These are phyloP conservation scores for Umbelopsis sp. DNA, from an alignment of 371 early-diverging fungal species.

Conservation along the genomic window DNA sequence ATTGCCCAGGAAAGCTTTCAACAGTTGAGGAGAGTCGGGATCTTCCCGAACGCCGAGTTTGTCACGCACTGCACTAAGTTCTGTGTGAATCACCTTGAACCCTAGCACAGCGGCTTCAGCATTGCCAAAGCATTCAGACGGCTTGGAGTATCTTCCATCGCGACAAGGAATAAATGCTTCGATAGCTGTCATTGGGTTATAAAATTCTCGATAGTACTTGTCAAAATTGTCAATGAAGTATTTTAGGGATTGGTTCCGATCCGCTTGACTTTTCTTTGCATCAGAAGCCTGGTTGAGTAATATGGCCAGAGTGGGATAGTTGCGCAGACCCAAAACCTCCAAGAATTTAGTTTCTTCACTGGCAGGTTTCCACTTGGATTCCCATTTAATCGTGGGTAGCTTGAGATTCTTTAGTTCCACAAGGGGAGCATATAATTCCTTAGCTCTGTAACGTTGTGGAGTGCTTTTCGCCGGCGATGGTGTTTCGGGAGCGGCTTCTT, in stretches of 20 bases:
- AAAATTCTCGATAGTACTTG: constrained; percentile 52
- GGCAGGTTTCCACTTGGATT: constrained; percentile 54
- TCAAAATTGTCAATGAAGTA: constrained; percentile 79
- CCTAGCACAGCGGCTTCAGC: constrained; percentile 66
- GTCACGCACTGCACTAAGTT: constrained; percentile 57
- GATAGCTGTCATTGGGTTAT: constrained; percentile 48
- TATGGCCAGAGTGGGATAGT: constrained; percentile 55
- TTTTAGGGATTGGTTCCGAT: constrained; percentile 56
- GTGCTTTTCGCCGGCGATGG: constrained; percentile 27
- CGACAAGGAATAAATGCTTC: constrained; percentile 70
- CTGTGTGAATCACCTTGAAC: constrained; percentile 65
- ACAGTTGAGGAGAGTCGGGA: constrained; percentile 54
- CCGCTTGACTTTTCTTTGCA: constrained; percentile 28
- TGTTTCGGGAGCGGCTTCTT: constrained; percentile 15
- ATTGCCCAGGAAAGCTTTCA: constrained; percentile 48
- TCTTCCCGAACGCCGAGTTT: constrained; percentile 72
- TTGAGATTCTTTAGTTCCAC: constrained; percentile 65
- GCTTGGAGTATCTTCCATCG: constrained; percentile 49
- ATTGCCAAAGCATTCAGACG: constrained; percentile 67
- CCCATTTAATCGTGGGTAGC: constrained; percentile 78
- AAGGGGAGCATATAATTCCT: constrained; percentile 73
- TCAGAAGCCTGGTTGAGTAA: constrained; percentile 61
- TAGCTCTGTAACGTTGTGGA: constrained; percentile 64
- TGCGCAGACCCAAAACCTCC: constrained; percentile 64
- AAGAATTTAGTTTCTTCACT: constrained; percentile 69